phyloP scores from a whole-genome alignment of 2,329 filamentous ascomycete genomes.

The Tolypocladium pustulatum region DNA sequence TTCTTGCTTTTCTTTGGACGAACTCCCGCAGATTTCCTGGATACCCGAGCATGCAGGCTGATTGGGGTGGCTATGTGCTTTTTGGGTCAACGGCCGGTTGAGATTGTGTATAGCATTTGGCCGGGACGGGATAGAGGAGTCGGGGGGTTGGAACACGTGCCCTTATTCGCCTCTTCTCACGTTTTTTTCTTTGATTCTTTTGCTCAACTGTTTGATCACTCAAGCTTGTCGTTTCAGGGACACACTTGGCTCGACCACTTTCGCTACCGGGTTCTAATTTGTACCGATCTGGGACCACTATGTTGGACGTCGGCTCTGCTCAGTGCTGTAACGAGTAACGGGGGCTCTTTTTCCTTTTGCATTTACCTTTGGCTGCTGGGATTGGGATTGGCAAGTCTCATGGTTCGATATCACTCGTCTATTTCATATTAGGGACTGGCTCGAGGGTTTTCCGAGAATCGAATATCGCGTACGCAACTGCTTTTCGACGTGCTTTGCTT shows the following conservation, averaged over 20 bases:
- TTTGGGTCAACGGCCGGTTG: constrained; percentile 16
- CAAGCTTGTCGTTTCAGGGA: not conserved
- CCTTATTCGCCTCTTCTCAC: constrained; percentile 4
- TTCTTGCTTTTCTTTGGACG: constrained; percentile 10
- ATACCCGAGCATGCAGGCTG: constrained; percentile 24
- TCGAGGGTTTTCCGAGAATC: not conserved
- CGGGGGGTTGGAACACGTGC: constrained; percentile 13
- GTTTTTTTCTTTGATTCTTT: constrained; percentile 5
- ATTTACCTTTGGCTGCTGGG: not conserved
- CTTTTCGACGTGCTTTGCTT: not conserved
- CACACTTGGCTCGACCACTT: not conserved
- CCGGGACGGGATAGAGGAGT: constrained; percentile 29
- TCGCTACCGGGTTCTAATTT: constrained; percentile 1
- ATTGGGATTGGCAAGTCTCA: not conserved
- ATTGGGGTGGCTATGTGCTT: constrained; percentile 24
- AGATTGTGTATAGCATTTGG: constrained; percentile 22
- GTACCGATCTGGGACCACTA: not conserved
- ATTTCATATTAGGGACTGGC: constrained; percentile 3
- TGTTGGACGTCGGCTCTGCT: not conserved
- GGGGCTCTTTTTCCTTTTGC: not conserved
- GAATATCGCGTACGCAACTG: not conserved
- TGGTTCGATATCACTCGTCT: constrained; percentile 9
- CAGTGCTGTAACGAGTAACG: not conserved
- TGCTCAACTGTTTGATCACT: constrained; percentile 3
- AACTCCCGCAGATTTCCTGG: constrained; percentile 19